Base-by-base conservation (phyloP, 2,329 filamentous ascomycete species). In the Aspergillus novoparasiticus region DNA sequence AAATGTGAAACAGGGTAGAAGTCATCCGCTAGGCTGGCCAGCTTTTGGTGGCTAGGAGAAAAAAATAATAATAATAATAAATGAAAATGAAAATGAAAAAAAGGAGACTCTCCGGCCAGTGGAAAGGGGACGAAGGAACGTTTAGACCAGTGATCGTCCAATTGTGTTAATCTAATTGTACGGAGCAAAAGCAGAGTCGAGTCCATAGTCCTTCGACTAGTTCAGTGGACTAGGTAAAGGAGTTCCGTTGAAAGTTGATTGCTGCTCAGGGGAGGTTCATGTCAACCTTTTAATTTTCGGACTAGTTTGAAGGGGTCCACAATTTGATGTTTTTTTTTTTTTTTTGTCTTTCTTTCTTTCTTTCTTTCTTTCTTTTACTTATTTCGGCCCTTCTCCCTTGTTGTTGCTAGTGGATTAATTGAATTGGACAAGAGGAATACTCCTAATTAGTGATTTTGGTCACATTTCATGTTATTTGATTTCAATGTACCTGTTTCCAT, bases 261-360 rank as follows among this genome's bases (percentile, higher is more conserved):
- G 21, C 21, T 48, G 23, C 12, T 48, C n/a, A 48, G 57, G 32
- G 51, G 54, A 39, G 57, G 64, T 60, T 62, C 62, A 45, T 63
- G 62, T 66, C 64, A 60, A 43, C 36, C 34, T 57, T 54, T 54
- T 32, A 32, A 28, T 45, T 28, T 57, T n/a, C n/a, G 58, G 45
- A 56, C 39, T n/a, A 41, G 39, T 10, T 36, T 36, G 6, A 36
- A 36, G 34, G 14, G 34, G 5, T 66, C 60, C 64, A 66, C 60
- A 57, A 48, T 56, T 57, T 56, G 57, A 32, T 6, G n/a, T 12
- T 21, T 59, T 57, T 32, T 12, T 39, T 16, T n/a, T n/a, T 32
- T 26, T 30, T 19, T 14, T 23, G 26, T 39, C 10, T 19, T 3
- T 28, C 26, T 28, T 28, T 28, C 6, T 28, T 28, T n/a, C n/a